Base-by-base conservation (phyloP, 805 yeast genomes). In the Zygoascus biomembranicola region DNA sequence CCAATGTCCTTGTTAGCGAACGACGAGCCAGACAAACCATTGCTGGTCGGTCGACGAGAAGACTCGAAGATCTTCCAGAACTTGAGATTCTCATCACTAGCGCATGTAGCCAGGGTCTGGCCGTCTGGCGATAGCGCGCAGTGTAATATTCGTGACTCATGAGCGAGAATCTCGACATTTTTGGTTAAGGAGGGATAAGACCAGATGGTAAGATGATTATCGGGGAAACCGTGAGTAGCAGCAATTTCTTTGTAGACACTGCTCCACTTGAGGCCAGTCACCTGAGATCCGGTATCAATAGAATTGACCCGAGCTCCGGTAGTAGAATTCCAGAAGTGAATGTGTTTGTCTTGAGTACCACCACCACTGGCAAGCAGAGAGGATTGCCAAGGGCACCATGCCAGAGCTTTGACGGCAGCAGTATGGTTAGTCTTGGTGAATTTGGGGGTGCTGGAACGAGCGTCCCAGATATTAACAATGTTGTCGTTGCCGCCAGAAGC, bases 401-500 rank as follows among this genome's bases (percentile, higher is more conserved):
- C 82, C 49, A 94, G 68, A 1, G 98, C 97, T 69, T 94, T 94
- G 5, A 92, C 96, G 0, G 98, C 98, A 0, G 98, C 97, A 32
- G 80, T 84, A 69, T 92, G 99, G 52, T 81, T 80, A 16, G 84
- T 78, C 66, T 90, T 87, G 13, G 84, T 75, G 66, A 84, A 87
- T 57, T 82, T 77, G 1, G 98, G 96, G 26, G 72, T 65, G 5
- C 73, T 62, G 1, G 81, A 75, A 59, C 96, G 77, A 1, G 85
- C 84, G 67, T 92, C 98, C 97, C 98, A 92, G 47, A 92, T 83
- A 65, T 87, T 85, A 8, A 94, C 96, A 9, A 90, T 71, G 64
- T 94, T 92, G 67, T 94, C 99, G 66, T 94, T 94, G 32, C 97
- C 96, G 10, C 98, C 98, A 2, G 89, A 80, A 0, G 95, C 95